Base-by-base conservation (phyloP, 2,329 filamentous ascomycete species). In the Ceratocystis huliohia region DNA sequence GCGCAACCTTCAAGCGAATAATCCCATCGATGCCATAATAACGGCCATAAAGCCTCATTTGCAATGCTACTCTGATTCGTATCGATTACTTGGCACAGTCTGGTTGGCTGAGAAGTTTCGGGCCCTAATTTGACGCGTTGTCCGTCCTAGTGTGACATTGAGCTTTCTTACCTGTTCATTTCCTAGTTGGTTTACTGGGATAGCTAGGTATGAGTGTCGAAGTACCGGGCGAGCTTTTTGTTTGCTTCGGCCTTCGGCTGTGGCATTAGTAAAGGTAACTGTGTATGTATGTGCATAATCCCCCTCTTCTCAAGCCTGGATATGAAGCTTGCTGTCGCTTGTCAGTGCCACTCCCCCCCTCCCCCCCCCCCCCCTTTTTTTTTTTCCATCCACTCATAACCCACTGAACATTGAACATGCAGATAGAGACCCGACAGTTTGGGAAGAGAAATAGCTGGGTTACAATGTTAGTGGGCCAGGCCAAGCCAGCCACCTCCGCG, bases 381-480 rank as follows among this genome's bases (percentile, higher is more conserved):
- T 61, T 41, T 33, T 33, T 45, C 22, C 20, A 28, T 28, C 13
- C 41, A 37, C 30, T 20, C 56, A 59, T 15, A 20, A n/a, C 22
- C 44, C 25, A 63, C n/a, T 50, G 15, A 63, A 41, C 15, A 22
- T 30, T 50, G 15, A 63, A 41, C 41, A 41, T 48, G 41, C 45
- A 46, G 15, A 22, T 3, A 20, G 8, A n/a, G 46, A 63, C 62
- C 62, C 62, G 45, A 25, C 62, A 63, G 62, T 30, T 41, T 63
- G 62, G 62, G 30, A 63, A 53, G 28, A 25, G 62, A 63, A 33
- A 63, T 50, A 48, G 28, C 62, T 48, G 28, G 62, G 45, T 63
- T 37, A 28, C 45, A 30, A n/a, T 7, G 46, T 25, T 25, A 50
- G 45, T 63, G 45, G 45, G 20, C 45, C 62, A 37, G 22, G 44